Evolutionary conservation across 176 grass and related monocot genomes (phyloP), one percentile per base, ranked within the genome.

Genomic region (Musa beccarii): DNA sequence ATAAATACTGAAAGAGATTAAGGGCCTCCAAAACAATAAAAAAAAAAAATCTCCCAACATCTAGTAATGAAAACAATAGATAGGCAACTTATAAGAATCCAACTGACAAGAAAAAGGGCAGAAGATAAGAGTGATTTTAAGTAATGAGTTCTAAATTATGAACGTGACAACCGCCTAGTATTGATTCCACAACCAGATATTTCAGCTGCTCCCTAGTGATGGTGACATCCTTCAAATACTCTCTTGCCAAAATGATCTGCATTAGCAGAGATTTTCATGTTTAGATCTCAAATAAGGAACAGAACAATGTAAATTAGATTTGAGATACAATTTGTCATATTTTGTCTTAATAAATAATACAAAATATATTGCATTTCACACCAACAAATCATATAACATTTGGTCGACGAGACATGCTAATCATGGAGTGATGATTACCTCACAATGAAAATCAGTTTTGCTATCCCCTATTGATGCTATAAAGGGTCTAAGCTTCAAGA

Each of bases 231-330:
- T 85, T 98, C 26, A 98, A 80, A 89, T 93, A 98, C 49, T 93
- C 94, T 87, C 94, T 98, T 76, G 94, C 94, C 81, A 98, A 87
- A 85, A 98, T 91, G 85, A 98, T 91, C 94, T 98, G 86, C 25
- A 62, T 70, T 75, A 28, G 63, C 64, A 77, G 74, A 71, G 57
- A 73, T 65, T 51, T 23, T 76, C 19, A 52, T 9, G 24, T 50
- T 69, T 51, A 49, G 12, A 69, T 19, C 9, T 17, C 51, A 16
- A 51, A 19, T 68, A n/a, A 50, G 29, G 15, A 50, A 69, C 6
- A 69, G 16, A 50, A 69, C 9, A 10, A 50, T 50, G 8, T 19
- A 50, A 51, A 51, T 51, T 20, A 1, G 17, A 51, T 66, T n/a
- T 66, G 0, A 29, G 23, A 3, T 66, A 66, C 26, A 2, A 28